Percentiles rank a stretch among this genome's conserved stretches.
These are phyloP conservation scores for Cladophialophora exuberans DNA, from an alignment of 2,329 filamentous ascomycete species.

Conservation along the genomic window DNA sequence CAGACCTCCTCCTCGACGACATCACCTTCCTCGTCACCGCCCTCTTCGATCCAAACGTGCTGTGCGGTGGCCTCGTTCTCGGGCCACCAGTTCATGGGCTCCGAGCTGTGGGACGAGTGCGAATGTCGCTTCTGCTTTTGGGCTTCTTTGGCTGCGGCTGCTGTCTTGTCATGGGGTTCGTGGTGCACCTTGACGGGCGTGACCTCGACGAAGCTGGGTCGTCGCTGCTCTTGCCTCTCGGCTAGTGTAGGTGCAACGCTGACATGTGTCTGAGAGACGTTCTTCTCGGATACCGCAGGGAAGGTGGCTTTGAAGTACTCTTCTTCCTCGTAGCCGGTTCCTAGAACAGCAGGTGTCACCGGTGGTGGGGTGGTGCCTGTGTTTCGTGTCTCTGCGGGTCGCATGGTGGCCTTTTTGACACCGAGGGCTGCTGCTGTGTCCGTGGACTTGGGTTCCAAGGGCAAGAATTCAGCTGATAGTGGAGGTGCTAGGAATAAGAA, in stretches of 20 bases:
- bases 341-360: not conserved
- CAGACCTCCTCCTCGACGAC: conserved; percentile 25
- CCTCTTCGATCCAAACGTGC: conserved; percentile 23
- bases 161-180: conserved; percentile 15
- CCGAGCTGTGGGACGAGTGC: conserved; percentile 13
- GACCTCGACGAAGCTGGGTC: conserved; percentile 27
- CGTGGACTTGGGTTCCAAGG: conserved; percentile 8
- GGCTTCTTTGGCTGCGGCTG: no score
- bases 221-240: conserved; percentile 12
- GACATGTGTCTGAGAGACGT: no score
- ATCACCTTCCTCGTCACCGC: conserved; percentile 25
- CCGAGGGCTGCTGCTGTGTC: conserved; percentile 1
- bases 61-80: conserved; percentile 19
- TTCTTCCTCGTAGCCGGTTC: no score
- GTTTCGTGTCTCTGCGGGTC: conserved; percentile 23
- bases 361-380: conserved; percentile 25
- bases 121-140: conserved; percentile 11
- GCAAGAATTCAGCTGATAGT: conserved; percentile 21
- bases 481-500: conserved; percentile 21
- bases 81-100: conserved; percentile 28
- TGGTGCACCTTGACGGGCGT: conserved; percentile 13
- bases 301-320: not conserved
- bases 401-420: conserved; percentile 9
- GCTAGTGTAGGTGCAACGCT: not conserved
- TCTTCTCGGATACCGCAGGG: not conserved